phyloP scores from a whole-genome alignment of 306 rosid genomes.

The Alnus glutinosa region DNA sequence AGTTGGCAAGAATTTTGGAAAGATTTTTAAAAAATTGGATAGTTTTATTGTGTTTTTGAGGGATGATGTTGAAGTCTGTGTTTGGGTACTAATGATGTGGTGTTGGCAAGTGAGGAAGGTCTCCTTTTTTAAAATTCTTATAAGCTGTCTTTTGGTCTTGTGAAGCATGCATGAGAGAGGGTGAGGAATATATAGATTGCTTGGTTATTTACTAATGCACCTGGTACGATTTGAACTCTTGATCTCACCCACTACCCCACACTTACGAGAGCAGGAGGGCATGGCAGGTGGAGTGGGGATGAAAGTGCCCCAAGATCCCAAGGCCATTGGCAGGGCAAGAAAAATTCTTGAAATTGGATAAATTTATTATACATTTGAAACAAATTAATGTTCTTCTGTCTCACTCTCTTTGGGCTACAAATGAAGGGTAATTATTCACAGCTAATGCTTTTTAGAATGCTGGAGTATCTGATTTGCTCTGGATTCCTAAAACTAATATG shows the following conservation, averaged over 20 bases:
- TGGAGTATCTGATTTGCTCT: background rate
- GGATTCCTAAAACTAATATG: background rate
- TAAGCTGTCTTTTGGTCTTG: background rate
- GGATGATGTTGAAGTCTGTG: background rate
- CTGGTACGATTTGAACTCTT: background rate
- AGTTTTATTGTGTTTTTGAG: background rate
- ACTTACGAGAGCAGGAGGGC: background rate
- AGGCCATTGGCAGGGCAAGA: background rate
- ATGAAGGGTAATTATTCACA: background rate
- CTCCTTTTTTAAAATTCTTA: background rate
- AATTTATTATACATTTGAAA: background rate
- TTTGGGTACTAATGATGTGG: background rate
- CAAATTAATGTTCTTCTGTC: background rate
- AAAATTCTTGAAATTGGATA: background rate
- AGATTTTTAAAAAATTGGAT: background rate
- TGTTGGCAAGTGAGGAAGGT: background rate
- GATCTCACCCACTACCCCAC: background rate
- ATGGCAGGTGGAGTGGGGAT: background rate
- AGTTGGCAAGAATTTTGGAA: too few relatives aligned
- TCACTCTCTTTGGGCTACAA: background rate
- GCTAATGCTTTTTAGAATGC: background rate
- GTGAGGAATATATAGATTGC: background rate
- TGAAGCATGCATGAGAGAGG: background rate
- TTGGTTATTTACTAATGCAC: background rate
- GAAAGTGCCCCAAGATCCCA: background rate